These are phyloP conservation scores for Phytophthora lateralis DNA, from an alignment of 352 stramenopile genomes.

Conservation along the genomic window DNA sequence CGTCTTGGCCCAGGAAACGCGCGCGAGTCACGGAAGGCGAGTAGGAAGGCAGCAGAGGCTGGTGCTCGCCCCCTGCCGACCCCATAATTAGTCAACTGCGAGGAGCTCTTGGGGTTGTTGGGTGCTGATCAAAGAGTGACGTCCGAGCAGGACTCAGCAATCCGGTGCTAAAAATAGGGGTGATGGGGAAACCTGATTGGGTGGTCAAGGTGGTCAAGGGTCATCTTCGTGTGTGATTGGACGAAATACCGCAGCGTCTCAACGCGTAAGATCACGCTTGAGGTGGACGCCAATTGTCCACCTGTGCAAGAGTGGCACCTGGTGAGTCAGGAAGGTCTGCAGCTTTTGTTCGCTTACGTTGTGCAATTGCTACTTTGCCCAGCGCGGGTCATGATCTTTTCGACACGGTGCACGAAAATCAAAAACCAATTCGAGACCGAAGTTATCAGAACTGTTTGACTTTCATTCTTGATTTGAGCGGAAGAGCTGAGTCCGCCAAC, in stretches of 20 bases:
- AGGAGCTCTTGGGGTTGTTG: background rate
- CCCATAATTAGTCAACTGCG: constrained; percentile 19
- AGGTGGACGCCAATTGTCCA: background rate
- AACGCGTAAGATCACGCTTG: background rate
- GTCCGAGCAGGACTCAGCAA: constrained; percentile 15
- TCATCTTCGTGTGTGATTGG: background rate
- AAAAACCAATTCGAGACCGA: too few species aligned
- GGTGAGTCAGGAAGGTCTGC: too few species aligned
- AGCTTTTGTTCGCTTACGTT: too few species aligned
- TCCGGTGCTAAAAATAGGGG: constrained; percentile 19
- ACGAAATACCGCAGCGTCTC: background rate
- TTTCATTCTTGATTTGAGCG: too few species aligned
- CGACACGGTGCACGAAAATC: too few species aligned
- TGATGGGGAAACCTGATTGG: constrained; percentile 28
- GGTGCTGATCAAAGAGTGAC: constrained; percentile 14
- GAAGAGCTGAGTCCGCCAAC: too few species aligned
- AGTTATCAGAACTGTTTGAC: too few species aligned
- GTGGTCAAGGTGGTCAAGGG: constrained; percentile 15
- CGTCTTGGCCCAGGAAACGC: constrained; percentile 35
- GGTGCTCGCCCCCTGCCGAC: constrained; percentile 28
- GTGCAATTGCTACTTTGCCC: too few species aligned
- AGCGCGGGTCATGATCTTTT: too few species aligned
- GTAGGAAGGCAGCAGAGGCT: constrained; percentile 66
- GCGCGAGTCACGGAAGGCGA: constrained; percentile 54
- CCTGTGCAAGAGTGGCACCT: too few species aligned